Base-by-base conservation (phyloP, 305 asterid species). In the Ilex paraguariensis region DNA sequence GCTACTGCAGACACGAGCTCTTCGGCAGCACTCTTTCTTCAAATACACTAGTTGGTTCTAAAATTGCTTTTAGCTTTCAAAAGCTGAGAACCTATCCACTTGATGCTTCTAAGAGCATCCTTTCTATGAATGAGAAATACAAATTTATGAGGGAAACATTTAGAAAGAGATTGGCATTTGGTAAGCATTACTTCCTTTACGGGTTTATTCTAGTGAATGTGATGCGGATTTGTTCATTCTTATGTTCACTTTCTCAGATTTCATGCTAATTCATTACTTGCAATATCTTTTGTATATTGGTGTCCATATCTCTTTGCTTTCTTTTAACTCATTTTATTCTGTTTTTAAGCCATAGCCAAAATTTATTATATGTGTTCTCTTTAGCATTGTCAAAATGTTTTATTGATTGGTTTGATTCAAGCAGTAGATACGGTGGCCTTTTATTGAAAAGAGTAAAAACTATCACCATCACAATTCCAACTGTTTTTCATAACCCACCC, bases 51-150 rank as follows among this genome's bases (percentile, higher is more conserved):
- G 74, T 65, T 69, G 87, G 74, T 65, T 85, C 87, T 64, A 79
- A 77, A 64, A 65, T 72, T 68, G 68, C 80, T n/a, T 58, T 70
- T 74, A 82, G 79, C 77, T 86, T 82, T 82, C 90, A 69, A 77
- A 74, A 81, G 71, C 76, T 94, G 71, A 82, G 79, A 72, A 68
- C 65, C 59, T 68, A 75, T 53, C 86, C 79, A 71, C 91, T 85
- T 54, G 82, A 86, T 69, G 84, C 79, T 31, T 77, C 95, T 64
- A 82, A 77, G 60, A 75, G 80, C 81, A 83, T 94, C 66, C 79
- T 85, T 75, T 94, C 96, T 7, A 77, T 83, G 88, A 87, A 87
- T 72, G 98, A 94, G 69, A 94, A 94, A 82, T 91, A 94, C 84
- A 85, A 83, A 73, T 65, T 73, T 75, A 94, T 94, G 99, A 79